Evolutionary conservation across 139 green algal species (phyloP).

Genomic region (Micromonas pusilla): DNA sequence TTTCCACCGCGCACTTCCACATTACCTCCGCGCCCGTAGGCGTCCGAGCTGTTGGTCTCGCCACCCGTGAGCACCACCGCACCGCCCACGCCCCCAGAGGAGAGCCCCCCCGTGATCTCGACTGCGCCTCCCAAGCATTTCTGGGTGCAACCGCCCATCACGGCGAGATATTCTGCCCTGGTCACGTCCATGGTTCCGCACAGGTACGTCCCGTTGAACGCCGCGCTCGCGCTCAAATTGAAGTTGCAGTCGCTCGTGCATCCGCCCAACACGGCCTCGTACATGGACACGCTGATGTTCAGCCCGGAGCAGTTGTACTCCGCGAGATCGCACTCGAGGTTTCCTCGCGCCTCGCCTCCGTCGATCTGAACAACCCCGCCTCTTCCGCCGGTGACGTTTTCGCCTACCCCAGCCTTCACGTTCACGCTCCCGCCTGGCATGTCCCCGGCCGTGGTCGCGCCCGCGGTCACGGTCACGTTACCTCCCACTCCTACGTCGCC

Average conservation of each 20-base stretch:
- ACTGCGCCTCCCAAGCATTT: constrained; percentile 15
- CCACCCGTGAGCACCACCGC: not conserved
- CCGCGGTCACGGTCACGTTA: not conserved
- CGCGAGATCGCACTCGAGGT: not conserved
- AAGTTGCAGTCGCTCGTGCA: constrained; percentile 3
- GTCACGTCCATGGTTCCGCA: not conserved
- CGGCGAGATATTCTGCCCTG: not conserved
- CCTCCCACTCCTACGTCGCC: not conserved
- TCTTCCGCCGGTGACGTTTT: not conserved
- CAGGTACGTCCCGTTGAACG: not conserved
- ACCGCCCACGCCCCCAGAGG: constrained; percentile 8
- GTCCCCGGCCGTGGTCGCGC: not conserved
- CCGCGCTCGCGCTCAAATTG: not conserved
- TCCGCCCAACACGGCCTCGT: not conserved
- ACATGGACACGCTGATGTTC: not conserved
- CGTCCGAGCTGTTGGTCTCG: not conserved
- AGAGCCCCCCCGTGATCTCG: constrained; percentile 1
- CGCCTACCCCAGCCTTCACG: not conserved
- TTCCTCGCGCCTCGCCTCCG: not conserved
- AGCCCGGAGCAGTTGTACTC: not conserved
- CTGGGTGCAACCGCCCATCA: constrained; percentile 5
- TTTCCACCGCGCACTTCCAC: constrained; percentile 1
- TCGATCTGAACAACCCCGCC: not conserved
- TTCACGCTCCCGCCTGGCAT: not conserved
- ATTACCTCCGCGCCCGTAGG: not conserved